These are phyloP conservation scores for Stellera chamaejasme DNA, from an alignment of 345 rosid genomes.

Conservation along the genomic window DNA sequence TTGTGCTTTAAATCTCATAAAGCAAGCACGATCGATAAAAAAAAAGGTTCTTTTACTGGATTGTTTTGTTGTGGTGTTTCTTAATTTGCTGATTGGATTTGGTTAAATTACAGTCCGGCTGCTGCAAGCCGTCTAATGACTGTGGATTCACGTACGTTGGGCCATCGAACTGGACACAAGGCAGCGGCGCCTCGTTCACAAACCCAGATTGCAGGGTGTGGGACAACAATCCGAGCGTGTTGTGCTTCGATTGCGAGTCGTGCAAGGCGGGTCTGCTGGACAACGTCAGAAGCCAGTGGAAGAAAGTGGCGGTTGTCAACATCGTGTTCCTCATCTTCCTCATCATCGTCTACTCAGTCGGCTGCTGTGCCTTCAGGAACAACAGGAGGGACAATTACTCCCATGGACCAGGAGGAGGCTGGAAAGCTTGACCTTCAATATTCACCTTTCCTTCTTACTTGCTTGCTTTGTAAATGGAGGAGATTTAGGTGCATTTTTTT, in stretches of 20 bases:
- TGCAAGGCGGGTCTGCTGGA: slow-evolving; percentile 89
- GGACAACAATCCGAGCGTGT: slow-evolving; percentile 23
- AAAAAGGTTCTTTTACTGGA: too few species aligned
- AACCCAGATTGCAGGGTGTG: slow-evolving; percentile 58
- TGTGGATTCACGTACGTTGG: slow-evolving; percentile 48
- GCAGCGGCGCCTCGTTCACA: slow-evolving; percentile 4
- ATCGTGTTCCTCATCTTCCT: slow-evolving; percentile 67
- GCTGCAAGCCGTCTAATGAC: slow-evolving; percentile 81
- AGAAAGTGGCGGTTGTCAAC: slow-evolving; percentile 58
- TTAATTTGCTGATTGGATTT: too few species aligned
- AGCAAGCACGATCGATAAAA: too few species aligned
- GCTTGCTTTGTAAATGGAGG: background rate
- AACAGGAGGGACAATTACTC: slow-evolving; percentile 37
- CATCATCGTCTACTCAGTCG: slow-evolving; percentile 55
- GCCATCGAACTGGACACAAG: slow-evolving; percentile 56
- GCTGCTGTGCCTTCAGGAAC: slow-evolving; percentile 86
- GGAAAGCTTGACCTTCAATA: slow-evolving; percentile 21
- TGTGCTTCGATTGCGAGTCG: slow-evolving; percentile 71
- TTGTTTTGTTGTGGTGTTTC: too few species aligned
- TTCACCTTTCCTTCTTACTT: slow-evolving; percentile 4
- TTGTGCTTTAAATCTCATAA: too few species aligned
- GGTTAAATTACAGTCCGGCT: slow-evolving; percentile 57
- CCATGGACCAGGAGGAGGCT: slow-evolving; percentile 14
- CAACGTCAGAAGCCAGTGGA: slow-evolving; percentile 68
- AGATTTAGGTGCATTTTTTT: background rate